Evolutionary conservation across 208 protist genomes (phyloP).

Genomic region (Trypanosoma rangeli): DNA sequence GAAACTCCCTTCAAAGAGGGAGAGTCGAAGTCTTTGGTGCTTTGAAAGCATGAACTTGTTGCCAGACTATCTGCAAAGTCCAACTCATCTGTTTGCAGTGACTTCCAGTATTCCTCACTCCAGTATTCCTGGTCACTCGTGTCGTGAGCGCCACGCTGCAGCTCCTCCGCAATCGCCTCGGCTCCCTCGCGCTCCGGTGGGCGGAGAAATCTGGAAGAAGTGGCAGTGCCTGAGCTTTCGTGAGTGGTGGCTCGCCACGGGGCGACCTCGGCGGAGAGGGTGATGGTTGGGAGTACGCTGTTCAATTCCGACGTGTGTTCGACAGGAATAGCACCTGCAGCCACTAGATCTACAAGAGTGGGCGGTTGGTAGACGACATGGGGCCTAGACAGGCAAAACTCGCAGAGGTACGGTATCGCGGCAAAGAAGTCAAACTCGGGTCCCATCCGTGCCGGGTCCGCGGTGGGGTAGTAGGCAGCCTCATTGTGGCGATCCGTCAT

Average conservation of each 20-base stretch:
- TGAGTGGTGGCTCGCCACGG: conserved; percentile 17
- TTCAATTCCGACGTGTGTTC: conserved; percentile 24
- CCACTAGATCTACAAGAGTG: conserved; percentile 45
- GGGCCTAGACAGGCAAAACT: conserved; percentile 26
- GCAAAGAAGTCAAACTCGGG: conserved; percentile 13
- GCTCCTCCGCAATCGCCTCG: conserved; percentile 47
- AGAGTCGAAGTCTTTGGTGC: too few relatives aligned
- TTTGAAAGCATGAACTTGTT: not conserved
- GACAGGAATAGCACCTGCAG: conserved; percentile 41
- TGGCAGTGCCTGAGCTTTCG: not conserved
- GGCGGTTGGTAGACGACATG: conserved; percentile 62
- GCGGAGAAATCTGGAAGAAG: conserved; percentile 16
- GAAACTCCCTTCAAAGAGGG: not conserved
- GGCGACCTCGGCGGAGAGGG: conserved; percentile 32
- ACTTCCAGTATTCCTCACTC: conserved; percentile 63
- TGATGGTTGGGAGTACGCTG: conserved; percentile 49
- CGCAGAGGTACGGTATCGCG: conserved; percentile 45
- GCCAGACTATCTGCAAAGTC: not conserved
- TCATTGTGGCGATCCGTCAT: conserved; percentile 17
- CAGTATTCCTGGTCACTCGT: conserved; percentile 58
- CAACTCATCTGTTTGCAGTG: conserved; percentile 28
- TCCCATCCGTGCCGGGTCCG: not conserved
- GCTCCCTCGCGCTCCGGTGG: conserved; percentile 48
- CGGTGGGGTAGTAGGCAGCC: conserved; percentile 22
- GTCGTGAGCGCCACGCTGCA: conserved; percentile 11